Percentiles rank a stretch among this genome's conserved stretches.
phyloP scores from a whole-genome alignment of 2,329 filamentous ascomycete genomes.

The Dothideomycetidae sp. region DNA sequence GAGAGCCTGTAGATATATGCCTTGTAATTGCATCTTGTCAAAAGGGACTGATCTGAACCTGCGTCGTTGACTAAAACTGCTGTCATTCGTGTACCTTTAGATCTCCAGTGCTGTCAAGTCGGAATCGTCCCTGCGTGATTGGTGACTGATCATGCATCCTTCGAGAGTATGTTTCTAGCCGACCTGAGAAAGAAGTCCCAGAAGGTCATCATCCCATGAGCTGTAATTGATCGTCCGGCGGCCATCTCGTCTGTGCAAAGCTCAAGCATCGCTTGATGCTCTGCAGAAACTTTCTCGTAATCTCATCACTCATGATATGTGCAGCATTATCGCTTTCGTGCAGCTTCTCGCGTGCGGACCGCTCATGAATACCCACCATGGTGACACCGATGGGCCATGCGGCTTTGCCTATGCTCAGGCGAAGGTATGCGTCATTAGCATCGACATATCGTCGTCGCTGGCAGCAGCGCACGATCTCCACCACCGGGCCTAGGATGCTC shows the following conservation, averaged over 20 bases:
- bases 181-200: too few relatives aligned
- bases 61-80: too few relatives aligned
- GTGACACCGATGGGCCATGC: conserved; percentile 99
- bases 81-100: too few relatives aligned
- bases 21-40: too few relatives aligned
- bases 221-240: conserved; percentile 79
- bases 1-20: too few relatives aligned
- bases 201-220: conserved; percentile 67
- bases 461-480: conserved; percentile 83
- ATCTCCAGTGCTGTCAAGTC: too few relatives aligned
- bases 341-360: conserved; percentile 86
- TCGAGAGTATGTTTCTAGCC: too few relatives aligned
- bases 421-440: conserved; percentile 87
- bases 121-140: too few relatives aligned
- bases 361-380: conserved; percentile 99
- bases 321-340: conserved; percentile 69
- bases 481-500: conserved; percentile 62
- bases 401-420: conserved; percentile 57
- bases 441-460: conserved; percentile 88
- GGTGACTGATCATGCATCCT: too few relatives aligned
- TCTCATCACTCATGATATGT: conserved; percentile 94
- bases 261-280: conserved; percentile 95
- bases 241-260: conserved; percentile 94
- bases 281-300: conserved; percentile 88
- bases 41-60: too few relatives aligned